phyloP scores from a whole-genome alignment of 352 stramenopile genomes.

The Phytophthora pistaciae region DNA sequence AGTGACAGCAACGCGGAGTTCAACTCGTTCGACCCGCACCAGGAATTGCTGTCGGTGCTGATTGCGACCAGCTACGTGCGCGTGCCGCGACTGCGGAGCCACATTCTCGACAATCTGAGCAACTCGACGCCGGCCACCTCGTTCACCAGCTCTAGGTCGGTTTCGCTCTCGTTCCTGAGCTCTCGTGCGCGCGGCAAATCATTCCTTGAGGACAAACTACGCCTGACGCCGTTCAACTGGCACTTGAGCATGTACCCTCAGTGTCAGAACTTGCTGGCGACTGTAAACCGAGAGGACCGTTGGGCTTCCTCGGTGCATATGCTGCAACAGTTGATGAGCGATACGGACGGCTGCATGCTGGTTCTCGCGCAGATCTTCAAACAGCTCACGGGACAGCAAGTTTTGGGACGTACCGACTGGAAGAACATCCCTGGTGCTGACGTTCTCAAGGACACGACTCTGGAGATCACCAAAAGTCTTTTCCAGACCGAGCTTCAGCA shows the following conservation, averaged over 20 bases:
- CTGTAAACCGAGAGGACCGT: conserved; percentile 53
- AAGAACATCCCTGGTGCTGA: conserved; percentile 63
- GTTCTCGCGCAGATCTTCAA: conserved; percentile 66
- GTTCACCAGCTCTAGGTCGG: conserved; percentile 27
- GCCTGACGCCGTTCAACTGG: conserved; percentile 68
- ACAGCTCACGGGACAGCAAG: conserved; percentile 52
- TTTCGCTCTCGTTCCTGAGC: conserved; percentile 30
- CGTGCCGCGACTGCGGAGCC: conserved; percentile 56
- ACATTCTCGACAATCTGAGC: conserved; percentile 59
- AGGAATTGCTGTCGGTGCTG: conserved; percentile 51
- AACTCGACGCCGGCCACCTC: conserved; percentile 30
- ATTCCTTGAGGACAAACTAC: conserved; percentile 51
- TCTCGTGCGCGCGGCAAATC: conserved; percentile 45
- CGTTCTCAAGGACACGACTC: conserved; percentile 50
- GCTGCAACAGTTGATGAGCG: conserved; percentile 42
- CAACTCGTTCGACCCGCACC: conserved; percentile 37
- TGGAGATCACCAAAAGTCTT: conserved; percentile 50
- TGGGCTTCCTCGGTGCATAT: conserved; percentile 46
- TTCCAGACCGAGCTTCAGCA: conserved; percentile 54
- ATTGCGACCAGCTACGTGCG: conserved; percentile 65
- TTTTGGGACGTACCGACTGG: conserved; percentile 66
- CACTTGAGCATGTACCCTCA: conserved; percentile 54
- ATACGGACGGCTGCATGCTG: conserved; percentile 51
- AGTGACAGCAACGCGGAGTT: conserved; percentile 25
- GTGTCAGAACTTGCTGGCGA: conserved; percentile 56